phyloP scores from a whole-genome alignment of 208 protist genomes.

The Leishmania mexicana region DNA sequence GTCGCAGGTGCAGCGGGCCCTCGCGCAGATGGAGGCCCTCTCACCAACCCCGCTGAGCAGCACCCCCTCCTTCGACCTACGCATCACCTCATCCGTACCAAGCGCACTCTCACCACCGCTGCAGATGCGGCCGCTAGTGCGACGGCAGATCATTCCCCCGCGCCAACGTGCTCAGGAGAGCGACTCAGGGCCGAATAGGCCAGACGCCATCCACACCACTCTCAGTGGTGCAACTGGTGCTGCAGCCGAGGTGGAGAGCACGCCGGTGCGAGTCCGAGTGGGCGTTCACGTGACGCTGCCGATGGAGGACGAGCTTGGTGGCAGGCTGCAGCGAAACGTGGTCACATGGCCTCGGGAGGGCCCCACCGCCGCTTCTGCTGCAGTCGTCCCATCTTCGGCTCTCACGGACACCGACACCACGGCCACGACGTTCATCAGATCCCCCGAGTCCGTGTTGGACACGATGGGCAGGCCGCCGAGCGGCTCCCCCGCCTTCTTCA shows the following conservation, averaged over 20 bases:
- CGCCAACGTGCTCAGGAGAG: background rate
- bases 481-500: background rate
- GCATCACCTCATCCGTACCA: constrained; percentile 8
- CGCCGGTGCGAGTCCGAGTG: background rate
- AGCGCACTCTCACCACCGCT: constrained; percentile 6
- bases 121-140: constrained; percentile 7
- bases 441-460: background rate
- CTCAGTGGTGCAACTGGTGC: background rate
- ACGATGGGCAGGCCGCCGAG: background rate
- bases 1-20: constrained; percentile 25
- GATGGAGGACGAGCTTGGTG: background rate
- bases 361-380: background rate
- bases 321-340: background rate
- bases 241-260: background rate
- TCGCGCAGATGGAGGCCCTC: constrained; percentile 32
- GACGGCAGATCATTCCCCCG: background rate
- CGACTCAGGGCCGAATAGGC: background rate
- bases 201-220: background rate
- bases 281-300: background rate
- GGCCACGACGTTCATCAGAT: constrained; percentile 12
- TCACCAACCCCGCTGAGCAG: constrained; percentile 30
- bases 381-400: background rate
- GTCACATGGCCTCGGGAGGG: background rate
- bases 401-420: constrained; percentile 1
- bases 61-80: constrained; percentile 26